Evolutionary conservation across 495 filamentous ascomycete species (phyloP).

Genomic region (Talaromyces borbonicus): DNA sequence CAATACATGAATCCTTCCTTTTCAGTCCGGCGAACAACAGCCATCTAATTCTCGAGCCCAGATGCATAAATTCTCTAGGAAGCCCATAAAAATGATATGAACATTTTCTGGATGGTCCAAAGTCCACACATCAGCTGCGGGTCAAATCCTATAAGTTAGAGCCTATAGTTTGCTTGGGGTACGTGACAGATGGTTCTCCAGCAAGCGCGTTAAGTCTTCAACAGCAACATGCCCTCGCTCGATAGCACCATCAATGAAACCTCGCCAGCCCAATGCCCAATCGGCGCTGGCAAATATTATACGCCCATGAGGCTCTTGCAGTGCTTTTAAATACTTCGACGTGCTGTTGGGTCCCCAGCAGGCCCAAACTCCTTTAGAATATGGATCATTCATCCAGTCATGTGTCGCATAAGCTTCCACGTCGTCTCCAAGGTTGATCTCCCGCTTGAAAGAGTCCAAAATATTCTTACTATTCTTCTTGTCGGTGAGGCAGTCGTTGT

Average conservation of each 20-base stretch:
- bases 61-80: too few species aligned
- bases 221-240: constrained; percentile 14
- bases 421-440: constrained; percentile 3
- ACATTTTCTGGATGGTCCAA: too few species aligned
- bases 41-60: too few species aligned
- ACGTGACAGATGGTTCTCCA: not conserved
- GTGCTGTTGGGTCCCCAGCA: constrained; percentile 14
- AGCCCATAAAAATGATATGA: too few species aligned
- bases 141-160: too few species aligned
- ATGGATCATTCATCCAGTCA: constrained; percentile 24
- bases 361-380: constrained; percentile 16
- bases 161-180: not conserved
- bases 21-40: too few species aligned
- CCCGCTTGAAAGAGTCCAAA: constrained; percentile 7
- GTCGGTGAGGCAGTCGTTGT: constrained; percentile 11
- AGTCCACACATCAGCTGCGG: too few species aligned
- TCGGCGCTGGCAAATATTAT: constrained; percentile 22
- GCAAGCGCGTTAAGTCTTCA: not conserved
- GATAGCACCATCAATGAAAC: constrained; percentile 24
- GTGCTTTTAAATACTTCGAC: constrained; percentile 13
- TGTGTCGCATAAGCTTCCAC: constrained; percentile 15
- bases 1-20: too few species aligned
- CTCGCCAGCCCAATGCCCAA: constrained; percentile 25
- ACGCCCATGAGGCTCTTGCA: constrained; percentile 14
- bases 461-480: constrained; percentile 10